phyloP scores from a whole-genome alignment of 768 basidiomycete species.

The Termitomyces sp. region DNA sequence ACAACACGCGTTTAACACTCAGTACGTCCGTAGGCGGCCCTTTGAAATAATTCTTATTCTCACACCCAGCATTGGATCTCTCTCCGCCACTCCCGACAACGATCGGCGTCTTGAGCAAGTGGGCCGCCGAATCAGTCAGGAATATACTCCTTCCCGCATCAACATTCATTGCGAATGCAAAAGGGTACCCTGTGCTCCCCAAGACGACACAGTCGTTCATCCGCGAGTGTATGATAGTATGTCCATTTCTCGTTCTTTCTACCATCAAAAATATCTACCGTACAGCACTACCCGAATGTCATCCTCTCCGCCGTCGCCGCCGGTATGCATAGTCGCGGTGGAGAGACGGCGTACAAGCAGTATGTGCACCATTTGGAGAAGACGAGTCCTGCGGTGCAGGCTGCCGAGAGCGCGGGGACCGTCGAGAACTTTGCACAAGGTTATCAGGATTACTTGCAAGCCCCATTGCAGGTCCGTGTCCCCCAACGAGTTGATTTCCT shows the following conservation, averaged over 20 bases:
- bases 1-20: slow-evolving; percentile 65
- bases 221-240: slow-evolving; percentile 81
- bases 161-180: slow-evolving; percentile 91
- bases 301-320: slow-evolving; percentile 69
- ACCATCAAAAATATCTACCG: slow-evolving; percentile 9
- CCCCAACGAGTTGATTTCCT: not conserved
- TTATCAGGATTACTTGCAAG: slow-evolving; percentile 94
- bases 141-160: slow-evolving; percentile 86
- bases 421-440: slow-evolving; percentile 89
- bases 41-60: not conserved
- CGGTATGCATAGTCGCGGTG: slow-evolving; percentile 71
- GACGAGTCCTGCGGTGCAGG: slow-evolving; percentile 63
- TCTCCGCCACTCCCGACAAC: slow-evolving; percentile 82
- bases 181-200: slow-evolving; percentile 94
- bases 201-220: slow-evolving; percentile 92
- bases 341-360: slow-evolving; percentile 83
- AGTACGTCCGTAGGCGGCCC: slow-evolving; percentile 40
- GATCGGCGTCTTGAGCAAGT: slow-evolving; percentile 71
- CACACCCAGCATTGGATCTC: slow-evolving; percentile 78
- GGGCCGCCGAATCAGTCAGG: slow-evolving; percentile 91
- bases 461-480: slow-evolving; percentile 74
- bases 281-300: slow-evolving; percentile 78
- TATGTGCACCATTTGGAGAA: slow-evolving; percentile 83
- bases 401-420: slow-evolving; percentile 60
- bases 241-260: slow-evolving; percentile 14